phyloP scores from a whole-genome alignment of 129 eudicot genomes.

The Lactuca sativa region DNA sequence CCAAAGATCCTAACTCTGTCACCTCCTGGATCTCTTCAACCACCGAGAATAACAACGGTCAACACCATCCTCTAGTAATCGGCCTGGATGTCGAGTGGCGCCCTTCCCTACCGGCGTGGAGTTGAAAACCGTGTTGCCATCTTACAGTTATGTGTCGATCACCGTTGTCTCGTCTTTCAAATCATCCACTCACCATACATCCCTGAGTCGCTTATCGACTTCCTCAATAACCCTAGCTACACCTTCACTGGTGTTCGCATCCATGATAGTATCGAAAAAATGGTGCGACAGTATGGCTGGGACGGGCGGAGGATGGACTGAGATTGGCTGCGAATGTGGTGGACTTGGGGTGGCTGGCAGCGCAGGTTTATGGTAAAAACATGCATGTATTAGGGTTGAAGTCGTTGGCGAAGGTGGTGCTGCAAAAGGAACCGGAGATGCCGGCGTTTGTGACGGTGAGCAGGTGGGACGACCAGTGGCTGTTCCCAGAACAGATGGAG shows the following conservation, averaged over 20 bases:
- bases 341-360: neutral
- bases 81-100: constrained; percentile 34
- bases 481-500: neutral
- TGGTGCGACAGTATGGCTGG: neutral
- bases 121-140: constrained; percentile 9
- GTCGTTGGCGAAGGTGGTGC: neutral
- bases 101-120: neutral
- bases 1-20: constrained; percentile 12
- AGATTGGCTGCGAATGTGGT: neutral
- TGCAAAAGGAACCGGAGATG: neutral
- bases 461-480: neutral
- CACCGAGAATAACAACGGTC: neutral
- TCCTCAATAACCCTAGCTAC: constrained; percentile 13
- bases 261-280: neutral
- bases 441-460: neutral
- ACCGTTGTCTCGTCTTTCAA: constrained; percentile 24
- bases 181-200: constrained; percentile 5
- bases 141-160: constrained; percentile 1
- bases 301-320: too few relatives aligned
- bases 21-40: constrained; percentile 1
- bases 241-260: neutral
- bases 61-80: neutral
- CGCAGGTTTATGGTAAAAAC: neutral
- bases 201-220: constrained; percentile 4
- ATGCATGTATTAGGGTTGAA: neutral